Percentiles rank a stretch among this genome's conserved stretches.
Evolutionary conservation across 129 eudicot genomes (phyloP).

Genomic region (Scalesia atractyloides): DNA sequence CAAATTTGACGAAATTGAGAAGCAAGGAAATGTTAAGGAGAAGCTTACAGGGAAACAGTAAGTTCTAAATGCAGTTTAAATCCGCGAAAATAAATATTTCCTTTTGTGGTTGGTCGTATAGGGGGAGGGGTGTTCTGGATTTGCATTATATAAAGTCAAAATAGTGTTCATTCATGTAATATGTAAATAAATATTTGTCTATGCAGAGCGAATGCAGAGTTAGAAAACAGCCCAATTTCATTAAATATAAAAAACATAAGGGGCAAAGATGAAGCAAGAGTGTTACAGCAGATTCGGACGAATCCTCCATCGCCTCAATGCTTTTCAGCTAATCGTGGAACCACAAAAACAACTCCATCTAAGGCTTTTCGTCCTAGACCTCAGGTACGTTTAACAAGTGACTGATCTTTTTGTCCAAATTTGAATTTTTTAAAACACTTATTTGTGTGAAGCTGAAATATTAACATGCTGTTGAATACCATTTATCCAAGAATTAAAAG

Average conservation of each 20-base stretch:
- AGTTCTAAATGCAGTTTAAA: slow-evolving; percentile 6
- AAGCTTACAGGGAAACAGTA: slow-evolving; percentile 57
- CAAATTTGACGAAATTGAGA: slow-evolving; percentile 38
- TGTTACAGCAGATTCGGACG: slow-evolving; percentile 74
- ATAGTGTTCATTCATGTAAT: neutral
- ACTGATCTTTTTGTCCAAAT: neutral
- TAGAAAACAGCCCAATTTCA: slow-evolving; percentile 61
- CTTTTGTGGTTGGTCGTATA: too few species aligned
- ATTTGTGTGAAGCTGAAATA: neutral
- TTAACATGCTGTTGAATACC: too few species aligned
- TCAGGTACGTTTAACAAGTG: slow-evolving; percentile 23
- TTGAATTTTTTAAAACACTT: neutral
- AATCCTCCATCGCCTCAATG: slow-evolving; percentile 94
- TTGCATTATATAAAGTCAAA: neutral
- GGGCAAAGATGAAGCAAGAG: slow-evolving; percentile 39
- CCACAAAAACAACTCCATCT: slow-evolving; percentile 29
- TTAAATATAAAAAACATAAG: slow-evolving; percentile 59
- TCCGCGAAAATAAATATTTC: too few species aligned
- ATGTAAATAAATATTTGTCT: neutral
- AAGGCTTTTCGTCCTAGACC: slow-evolving; percentile 28
- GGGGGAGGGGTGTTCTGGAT: neutral
- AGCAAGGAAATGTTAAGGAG: slow-evolving; percentile 35
- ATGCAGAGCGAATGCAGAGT: slow-evolving; percentile 59
- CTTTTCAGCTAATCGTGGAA: slow-evolving; percentile 62
- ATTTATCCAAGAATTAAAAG: too few species aligned